phyloP scores from a whole-genome alignment of 768 basidiomycete species.

The Coprinellus aureogranulatus region DNA sequence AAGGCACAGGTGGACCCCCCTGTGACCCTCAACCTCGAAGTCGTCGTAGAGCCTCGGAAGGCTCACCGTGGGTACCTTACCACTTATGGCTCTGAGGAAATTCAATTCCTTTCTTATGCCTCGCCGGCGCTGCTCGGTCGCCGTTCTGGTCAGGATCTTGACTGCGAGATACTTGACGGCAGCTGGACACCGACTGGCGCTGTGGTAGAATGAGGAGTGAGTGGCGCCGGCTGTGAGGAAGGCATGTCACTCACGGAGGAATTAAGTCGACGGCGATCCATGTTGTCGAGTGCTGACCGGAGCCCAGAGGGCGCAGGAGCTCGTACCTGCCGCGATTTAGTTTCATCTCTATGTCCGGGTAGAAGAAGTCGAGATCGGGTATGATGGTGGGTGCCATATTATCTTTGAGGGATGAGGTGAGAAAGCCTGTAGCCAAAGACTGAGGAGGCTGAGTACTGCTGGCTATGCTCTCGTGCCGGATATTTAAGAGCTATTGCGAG shows the following conservation, averaged over 20 bases:
- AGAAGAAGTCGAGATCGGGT: not conserved
- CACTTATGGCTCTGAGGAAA: not conserved
- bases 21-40: slow-evolving; percentile 7
- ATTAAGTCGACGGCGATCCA: not conserved
- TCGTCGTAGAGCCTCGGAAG: not conserved
- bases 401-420: too few relatives aligned
- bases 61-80: not conserved
- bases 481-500: too few relatives aligned
- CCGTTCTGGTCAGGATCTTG: not conserved
- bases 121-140: not conserved
- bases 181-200: not conserved
- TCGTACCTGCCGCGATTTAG: not conserved
- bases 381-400: not conserved
- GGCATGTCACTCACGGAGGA: not conserved
- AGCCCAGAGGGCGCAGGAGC: not conserved
- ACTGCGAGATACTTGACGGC: not conserved
- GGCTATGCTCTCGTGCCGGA: too few relatives aligned
- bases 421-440: too few relatives aligned
- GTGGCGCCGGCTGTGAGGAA: too few relatives aligned
- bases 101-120: not conserved
- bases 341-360: not conserved
- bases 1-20: slow-evolving; percentile 12
- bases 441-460: too few relatives aligned
- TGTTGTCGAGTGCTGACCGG: not conserved
- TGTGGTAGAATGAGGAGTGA: not conserved